Evolutionary conservation across 2,329 filamentous ascomycete species (phyloP).

Genomic region (Aspergillus brasiliensis): DNA sequence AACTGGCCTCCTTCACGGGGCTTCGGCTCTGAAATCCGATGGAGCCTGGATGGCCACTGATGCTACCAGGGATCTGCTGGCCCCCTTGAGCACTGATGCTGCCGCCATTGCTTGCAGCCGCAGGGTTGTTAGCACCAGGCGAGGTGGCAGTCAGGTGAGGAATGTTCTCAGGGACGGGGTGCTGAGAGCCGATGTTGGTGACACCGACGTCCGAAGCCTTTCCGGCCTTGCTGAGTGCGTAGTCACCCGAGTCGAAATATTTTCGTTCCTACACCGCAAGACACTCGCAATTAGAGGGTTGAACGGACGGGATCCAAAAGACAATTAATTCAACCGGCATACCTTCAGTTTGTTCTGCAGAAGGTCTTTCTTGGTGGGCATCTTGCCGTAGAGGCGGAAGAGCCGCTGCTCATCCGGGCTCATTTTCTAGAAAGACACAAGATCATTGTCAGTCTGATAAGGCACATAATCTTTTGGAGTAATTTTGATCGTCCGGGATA

Average conservation of each 20-base stretch:
- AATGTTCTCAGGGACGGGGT: constrained; percentile 93
- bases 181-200: constrained; percentile 89
- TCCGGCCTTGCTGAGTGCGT: constrained; percentile 94
- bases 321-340: constrained; percentile 15
- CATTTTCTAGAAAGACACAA: constrained; percentile 65
- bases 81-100: constrained; percentile 35
- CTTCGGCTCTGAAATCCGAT: constrained; percentile 64
- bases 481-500: not conserved
- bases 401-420: constrained; percentile 93
- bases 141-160: constrained; percentile 77
- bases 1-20: constrained; percentile 88
- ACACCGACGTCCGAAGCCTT: constrained; percentile 94
- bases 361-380: constrained; percentile 93
- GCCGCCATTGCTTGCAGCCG: constrained; percentile 33
- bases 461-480: not conserved
- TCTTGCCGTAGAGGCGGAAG: constrained; percentile 96
- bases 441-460: constrained; percentile 14
- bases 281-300: not conserved
- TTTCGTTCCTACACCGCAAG: constrained; percentile 73
- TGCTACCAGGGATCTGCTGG: constrained; percentile 48
- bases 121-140: constrained; percentile 40
- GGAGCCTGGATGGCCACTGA: constrained; percentile 42
- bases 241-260: constrained; percentile 96
- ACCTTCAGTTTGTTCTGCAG: constrained; percentile 96
- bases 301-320: not conserved